Evolutionary conservation across 306 rosid species (phyloP), one percentile per base, ranked within the genome.

Genomic region (Psophocarpus tetragonolobus): DNA sequence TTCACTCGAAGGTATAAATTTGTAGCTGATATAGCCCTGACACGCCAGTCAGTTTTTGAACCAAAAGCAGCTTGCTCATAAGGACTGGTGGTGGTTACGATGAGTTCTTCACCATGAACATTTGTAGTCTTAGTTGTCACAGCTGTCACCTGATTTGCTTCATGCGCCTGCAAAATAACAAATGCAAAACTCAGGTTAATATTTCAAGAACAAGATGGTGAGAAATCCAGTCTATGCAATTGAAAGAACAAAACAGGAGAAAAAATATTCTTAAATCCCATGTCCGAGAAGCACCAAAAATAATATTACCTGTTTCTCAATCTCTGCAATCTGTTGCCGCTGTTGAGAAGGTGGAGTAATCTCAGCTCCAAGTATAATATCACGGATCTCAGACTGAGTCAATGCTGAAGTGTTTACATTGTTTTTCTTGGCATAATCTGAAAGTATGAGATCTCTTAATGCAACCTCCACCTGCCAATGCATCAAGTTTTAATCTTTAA

Each of bases 41-140:
- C 99, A 92, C 99, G 99, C 99, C 99, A 96, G 75, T 96, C 99
- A 47, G 99, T 96, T 87, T 96, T 96, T 5, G 99, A 92, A 56
- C 94, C 96, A 90, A 87, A 92, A 36, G 92, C 96, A 77, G 90
- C 86, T 88, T 91, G 96, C 90, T 96, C 99, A 69, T 96, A 96
- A 11, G 99, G 99, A 88, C 98, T 96, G 10, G 98, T 96, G 39
- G 99, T 96, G 36, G 97, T 92, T 50, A 92, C 98, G 75, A 96
- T 91, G 44, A 96, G 97, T 77, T 91, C 97, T 79, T 92, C 98
- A 81, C 99, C 99, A 27, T 91, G 97, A 68, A 92, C 97, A 84
- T 96, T 96, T 13, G 97, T 91, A 20, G 99, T 96, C 79, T 69
- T 91, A 1, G 99, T 96, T 32, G 99, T 96, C 29, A 96, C 96